Conservation (phyloP, 768 basidiomycete species). For the Tulasnella sp. region DNA sequence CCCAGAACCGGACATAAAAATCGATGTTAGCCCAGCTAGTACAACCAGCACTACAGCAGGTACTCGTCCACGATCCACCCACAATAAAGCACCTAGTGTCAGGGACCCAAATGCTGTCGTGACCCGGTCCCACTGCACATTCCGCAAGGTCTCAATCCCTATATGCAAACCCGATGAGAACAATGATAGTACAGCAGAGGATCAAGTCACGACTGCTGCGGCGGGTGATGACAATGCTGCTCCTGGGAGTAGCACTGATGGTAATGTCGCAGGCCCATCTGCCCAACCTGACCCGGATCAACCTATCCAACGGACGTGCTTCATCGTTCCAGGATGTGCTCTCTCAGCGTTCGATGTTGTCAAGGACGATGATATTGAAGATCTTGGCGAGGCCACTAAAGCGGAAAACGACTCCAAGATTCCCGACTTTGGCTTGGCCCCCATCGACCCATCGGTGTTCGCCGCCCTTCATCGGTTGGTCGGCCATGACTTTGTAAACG, state of each 20-base stretch:
- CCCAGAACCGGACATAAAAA: too few relatives aligned
- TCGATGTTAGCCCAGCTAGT: too few relatives aligned
- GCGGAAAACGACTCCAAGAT: constrained; percentile 18
- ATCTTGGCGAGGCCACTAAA: constrained; percentile 18
- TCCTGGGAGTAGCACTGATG: not conserved
- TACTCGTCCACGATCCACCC: too few relatives aligned
- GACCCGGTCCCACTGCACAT: constrained; percentile 17
- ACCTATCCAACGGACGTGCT: constrained; percentile 1
- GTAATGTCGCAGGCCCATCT: not conserved
- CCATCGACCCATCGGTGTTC: constrained; percentile 14
- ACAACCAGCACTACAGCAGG: too few relatives aligned
- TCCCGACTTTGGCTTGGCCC: constrained; percentile 7
- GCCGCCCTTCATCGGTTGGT: constrained; percentile 11
- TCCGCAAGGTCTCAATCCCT: constrained; percentile 17
- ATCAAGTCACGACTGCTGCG: not conserved
- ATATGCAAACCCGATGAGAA: not conserved
- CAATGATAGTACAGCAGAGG: not conserved
- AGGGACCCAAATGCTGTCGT: constrained; percentile 8
- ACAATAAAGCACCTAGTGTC: not conserved
- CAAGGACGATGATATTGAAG: constrained; percentile 17
- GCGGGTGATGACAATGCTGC: not conserved
- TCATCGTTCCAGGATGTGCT: constrained; percentile 19
- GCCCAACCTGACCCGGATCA: constrained; percentile 1
- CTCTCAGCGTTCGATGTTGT: constrained; percentile 16
- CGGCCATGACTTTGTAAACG: constrained; percentile 13